phyloP scores from a whole-genome alignment of 2,329 filamentous ascomycete genomes.

The Cladosporium sp. region DNA sequence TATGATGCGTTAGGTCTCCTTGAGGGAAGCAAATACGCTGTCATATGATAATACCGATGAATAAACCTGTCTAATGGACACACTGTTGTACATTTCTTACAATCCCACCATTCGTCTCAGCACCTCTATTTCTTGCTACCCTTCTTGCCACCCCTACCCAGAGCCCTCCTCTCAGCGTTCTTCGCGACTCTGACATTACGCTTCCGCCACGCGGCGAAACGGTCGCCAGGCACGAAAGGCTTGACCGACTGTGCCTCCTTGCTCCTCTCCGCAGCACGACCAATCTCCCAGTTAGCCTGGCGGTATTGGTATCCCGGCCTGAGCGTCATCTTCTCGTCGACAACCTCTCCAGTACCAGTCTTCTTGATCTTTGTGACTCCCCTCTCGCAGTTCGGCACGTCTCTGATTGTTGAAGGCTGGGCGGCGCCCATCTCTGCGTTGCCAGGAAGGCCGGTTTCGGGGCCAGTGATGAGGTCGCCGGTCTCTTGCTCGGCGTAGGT shows the following conservation, averaged over 20 bases:
- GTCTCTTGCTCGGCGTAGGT: conserved; percentile 21
- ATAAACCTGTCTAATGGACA: conserved; percentile 7
- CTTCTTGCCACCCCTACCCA: conserved; percentile 47
- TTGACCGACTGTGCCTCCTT: conserved; percentile 56
- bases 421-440: conserved; percentile 23
- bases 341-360: conserved; percentile 31
- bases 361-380: conserved; percentile 35
- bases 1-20: no score
- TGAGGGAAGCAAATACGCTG: no score
- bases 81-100: conserved; percentile 19
- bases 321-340: conserved; percentile 41
- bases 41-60: no score
- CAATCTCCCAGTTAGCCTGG: conserved; percentile 67
- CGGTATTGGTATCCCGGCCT: conserved; percentile 64
- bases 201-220: conserved; percentile 67
- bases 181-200: conserved; percentile 51
- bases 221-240: conserved; percentile 58
- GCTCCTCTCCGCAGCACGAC: conserved; percentile 58
- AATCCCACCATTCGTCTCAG: background rate
- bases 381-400: conserved; percentile 25
- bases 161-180: conserved; percentile 55
- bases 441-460: conserved; percentile 22
- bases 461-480: conserved; percentile 22
- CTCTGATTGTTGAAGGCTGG: conserved; percentile 26
- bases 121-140: conserved; percentile 22